phyloP scores from a whole-genome alignment of 345 rosid genomes.

The Schrenkiella parvula region DNA sequence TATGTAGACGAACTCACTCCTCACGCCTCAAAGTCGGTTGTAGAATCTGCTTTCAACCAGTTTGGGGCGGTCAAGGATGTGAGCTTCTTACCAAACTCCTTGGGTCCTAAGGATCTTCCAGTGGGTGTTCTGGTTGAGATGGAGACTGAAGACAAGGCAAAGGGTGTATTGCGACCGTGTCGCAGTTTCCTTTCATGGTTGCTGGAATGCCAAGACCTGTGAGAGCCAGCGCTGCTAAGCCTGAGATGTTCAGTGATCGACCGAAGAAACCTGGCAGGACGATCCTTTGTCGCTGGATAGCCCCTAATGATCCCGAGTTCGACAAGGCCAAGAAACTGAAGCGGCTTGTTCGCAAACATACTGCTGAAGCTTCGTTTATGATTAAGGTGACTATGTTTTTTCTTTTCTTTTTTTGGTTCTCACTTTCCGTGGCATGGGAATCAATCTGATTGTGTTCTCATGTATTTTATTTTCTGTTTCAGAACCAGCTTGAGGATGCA shows the following conservation, averaged over 20 bases:
- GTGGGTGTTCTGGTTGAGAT: constrained; percentile 66
- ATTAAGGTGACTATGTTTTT: constrained; percentile 39
- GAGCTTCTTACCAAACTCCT: constrained; percentile 56
- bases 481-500: constrained; percentile 55
- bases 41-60: constrained; percentile 59
- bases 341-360: constrained; percentile 40
- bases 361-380: constrained; percentile 46
- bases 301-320: constrained; percentile 48
- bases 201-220: constrained; percentile 89
- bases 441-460: not conserved
- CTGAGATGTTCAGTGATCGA: constrained; percentile 65
- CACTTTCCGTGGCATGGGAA: not conserved
- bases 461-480: not conserved
- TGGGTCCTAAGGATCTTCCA: constrained; percentile 37
- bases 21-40: constrained; percentile 45
- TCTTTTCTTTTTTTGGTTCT: not conserved
- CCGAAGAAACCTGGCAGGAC: constrained; percentile 53
- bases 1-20: constrained; percentile 72
- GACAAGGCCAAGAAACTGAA: constrained; percentile 49
- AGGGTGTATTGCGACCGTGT: constrained; percentile 26
- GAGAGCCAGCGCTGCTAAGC: constrained; percentile 53
- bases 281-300: constrained; percentile 49
- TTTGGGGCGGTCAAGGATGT: constrained; percentile 58
- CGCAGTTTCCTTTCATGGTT: constrained; percentile 62
- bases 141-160: constrained; percentile 40